Conservation (phyloP, 75 land plant genomes). For the Picea sitchensis region DNA sequence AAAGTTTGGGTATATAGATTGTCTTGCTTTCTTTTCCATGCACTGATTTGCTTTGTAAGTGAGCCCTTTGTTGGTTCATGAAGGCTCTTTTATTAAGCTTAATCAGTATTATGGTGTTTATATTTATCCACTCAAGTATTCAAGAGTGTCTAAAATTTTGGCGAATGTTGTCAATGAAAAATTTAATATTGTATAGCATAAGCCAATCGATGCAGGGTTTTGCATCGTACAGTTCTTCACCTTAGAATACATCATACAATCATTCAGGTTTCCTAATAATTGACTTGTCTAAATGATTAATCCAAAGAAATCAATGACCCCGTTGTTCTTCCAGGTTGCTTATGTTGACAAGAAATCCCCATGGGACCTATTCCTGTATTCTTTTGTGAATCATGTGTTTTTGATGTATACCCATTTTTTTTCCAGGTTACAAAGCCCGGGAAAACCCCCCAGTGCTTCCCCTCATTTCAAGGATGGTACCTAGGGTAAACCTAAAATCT, state of each 20-base stretch:
- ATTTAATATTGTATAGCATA: background rate
- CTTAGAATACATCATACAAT: background rate
- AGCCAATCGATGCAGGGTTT: background rate
- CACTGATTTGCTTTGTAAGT: background rate
- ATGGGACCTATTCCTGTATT: background rate
- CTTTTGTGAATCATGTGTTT: background rate
- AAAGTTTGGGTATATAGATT: no score
- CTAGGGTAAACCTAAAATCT: no score
- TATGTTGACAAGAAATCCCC: background rate
- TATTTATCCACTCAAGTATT: background rate
- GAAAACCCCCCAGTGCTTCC: background rate
- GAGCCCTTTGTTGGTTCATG: background rate
- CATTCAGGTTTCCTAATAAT: background rate
- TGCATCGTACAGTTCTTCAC: background rate
- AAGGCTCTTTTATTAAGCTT: background rate
- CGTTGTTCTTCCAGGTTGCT: background rate
- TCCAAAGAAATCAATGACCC: background rate
- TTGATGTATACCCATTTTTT: background rate
- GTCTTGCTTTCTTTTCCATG: background rate
- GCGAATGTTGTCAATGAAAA: background rate
- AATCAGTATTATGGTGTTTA: background rate
- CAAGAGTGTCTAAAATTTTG: background rate
- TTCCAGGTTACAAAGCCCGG: no score
- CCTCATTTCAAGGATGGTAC: no score
- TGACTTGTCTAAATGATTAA: background rate